phyloP scores from a whole-genome alignment of 2,329 filamentous ascomycete genomes.

The Rhinocladiella mackenziei region DNA sequence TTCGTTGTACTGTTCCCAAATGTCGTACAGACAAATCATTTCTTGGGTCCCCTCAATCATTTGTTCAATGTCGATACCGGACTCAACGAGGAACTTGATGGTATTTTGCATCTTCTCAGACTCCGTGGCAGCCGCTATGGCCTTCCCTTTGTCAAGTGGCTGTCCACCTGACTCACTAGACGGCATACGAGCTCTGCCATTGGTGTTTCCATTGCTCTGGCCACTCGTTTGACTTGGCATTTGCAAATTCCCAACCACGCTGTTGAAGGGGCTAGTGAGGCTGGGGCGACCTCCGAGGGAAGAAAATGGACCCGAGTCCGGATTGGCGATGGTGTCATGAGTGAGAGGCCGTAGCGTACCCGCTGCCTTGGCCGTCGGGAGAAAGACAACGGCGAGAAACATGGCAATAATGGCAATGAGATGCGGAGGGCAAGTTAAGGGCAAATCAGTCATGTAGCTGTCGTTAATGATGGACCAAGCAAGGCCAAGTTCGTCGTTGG shows the following conservation, averaged over 20 bases:
- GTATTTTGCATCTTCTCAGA: constrained; percentile 63
- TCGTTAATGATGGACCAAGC: constrained; percentile 86
- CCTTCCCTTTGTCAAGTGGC: constrained; percentile 17
- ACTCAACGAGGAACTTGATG: constrained; percentile 79
- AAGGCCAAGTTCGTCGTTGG: constrained; percentile 71
- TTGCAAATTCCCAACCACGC: constrained; percentile 30
- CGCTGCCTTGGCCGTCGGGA: constrained; percentile 56
- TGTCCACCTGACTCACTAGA: constrained; percentile 9
- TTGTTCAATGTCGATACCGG: constrained; percentile 75
- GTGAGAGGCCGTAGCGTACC: constrained; percentile 34
- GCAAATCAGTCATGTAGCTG: constrained; percentile 87
- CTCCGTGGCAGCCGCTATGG: constrained; percentile 31
- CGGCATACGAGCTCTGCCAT: constrained; percentile 10
- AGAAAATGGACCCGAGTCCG: constrained; percentile 22
- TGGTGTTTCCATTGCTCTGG: constrained; percentile 12
- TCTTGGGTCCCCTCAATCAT: constrained; percentile 89
- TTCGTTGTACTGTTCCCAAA: constrained; percentile 64
- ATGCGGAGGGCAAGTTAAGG: constrained; percentile 79
- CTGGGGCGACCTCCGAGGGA: constrained; percentile 27
- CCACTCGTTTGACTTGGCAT: constrained; percentile 14
- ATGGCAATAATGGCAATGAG: constrained; percentile 82
- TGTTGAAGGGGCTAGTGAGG: constrained; percentile 32
- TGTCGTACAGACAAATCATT: constrained; percentile 81
- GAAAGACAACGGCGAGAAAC: constrained; percentile 75
- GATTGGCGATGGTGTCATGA: constrained; percentile 20